phyloP scores from a whole-genome alignment of 148 eudicot species.

The Linanthus parryae region DNA sequence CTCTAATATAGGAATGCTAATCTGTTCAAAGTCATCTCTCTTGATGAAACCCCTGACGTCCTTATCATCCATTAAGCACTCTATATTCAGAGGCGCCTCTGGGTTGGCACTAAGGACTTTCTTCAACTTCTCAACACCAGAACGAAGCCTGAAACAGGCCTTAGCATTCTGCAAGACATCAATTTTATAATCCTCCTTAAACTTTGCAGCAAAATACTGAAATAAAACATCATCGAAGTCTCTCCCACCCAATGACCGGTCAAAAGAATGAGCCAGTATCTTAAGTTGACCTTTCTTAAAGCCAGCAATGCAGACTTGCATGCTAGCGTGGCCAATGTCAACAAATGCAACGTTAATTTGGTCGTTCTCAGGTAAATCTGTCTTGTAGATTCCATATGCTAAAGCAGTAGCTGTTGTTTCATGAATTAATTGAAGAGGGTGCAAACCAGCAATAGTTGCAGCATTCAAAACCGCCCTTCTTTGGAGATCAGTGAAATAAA shows the following conservation, averaged over 20 bases:
- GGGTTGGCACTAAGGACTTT: conserved; percentile 98
- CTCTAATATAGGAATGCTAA: conserved; percentile 76
- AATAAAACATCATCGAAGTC: conserved; percentile 88
- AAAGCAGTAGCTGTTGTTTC: conserved; percentile 93
- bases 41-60: conserved; percentile 82
- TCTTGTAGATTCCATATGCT: conserved; percentile 93
- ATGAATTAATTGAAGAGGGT: conserved; percentile 68
- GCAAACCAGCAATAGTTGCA: conserved; percentile 76
- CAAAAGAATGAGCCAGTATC: conserved; percentile 85
- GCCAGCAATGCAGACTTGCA: conserved; percentile 90
- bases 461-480: conserved; percentile 88
- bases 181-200: conserved; percentile 77
- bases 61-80: conserved; percentile 95
- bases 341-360: conserved; percentile 80
- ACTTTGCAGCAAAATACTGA: conserved; percentile 81
- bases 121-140: conserved; percentile 82
- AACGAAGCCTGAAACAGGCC: conserved; percentile 85
- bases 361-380: conserved; percentile 84
- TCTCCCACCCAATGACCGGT: conserved; percentile 74
- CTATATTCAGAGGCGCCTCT: conserved; percentile 90
- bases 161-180: conserved; percentile 83
- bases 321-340: conserved; percentile 80
- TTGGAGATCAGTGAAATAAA: conserved; percentile 92
- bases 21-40: conserved; percentile 84
- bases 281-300: conserved; percentile 87